Evolutionary conservation across 208 protist genomes (phyloP).

Genomic region (Porcisia deanei): DNA sequence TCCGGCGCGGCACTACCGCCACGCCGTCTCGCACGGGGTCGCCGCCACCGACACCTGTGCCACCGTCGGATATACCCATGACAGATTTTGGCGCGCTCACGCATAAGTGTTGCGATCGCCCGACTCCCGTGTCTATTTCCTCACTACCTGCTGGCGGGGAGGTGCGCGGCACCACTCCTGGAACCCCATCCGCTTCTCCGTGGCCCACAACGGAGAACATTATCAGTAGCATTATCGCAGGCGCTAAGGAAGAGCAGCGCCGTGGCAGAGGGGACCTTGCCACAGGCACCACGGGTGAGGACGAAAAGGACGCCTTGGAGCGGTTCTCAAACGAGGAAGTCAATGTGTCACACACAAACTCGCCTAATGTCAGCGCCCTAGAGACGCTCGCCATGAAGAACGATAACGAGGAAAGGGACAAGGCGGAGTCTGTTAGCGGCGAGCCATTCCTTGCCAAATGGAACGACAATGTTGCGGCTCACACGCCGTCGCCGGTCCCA

Average conservation of each 20-base stretch:
- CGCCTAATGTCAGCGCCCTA: neutral
- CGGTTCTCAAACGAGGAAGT: slow-evolving; percentile 15
- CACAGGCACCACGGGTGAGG: neutral
- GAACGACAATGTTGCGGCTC: neutral
- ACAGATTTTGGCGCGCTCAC: slow-evolving; percentile 17
- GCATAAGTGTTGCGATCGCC: slow-evolving; percentile 31
- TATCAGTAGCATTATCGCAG: slow-evolving; percentile 33
- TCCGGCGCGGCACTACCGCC: neutral
- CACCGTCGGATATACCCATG: slow-evolving; percentile 10
- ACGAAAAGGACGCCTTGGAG: neutral
- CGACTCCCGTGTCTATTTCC: slow-evolving; percentile 30
- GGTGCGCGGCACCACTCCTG: slow-evolving; percentile 5
- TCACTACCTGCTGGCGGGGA: slow-evolving; percentile 28
- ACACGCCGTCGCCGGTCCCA: slow-evolving; percentile 38
- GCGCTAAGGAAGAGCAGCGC: slow-evolving; percentile 22
- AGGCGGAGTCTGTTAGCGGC: neutral
- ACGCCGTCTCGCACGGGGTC: slow-evolving; percentile 9
- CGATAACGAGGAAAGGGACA: neutral
- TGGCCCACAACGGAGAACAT: slow-evolving; percentile 49
- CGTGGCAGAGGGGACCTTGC: slow-evolving; percentile 7
- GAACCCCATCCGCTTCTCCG: slow-evolving; percentile 31
- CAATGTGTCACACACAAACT: neutral
- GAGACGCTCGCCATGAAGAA: neutral
- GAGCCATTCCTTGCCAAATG: neutral
- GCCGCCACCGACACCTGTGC: slow-evolving; percentile 14